Evolutionary conservation across 306 rosid species (phyloP), one percentile per base, ranked within the genome.

Genomic region (Senna siamea): DNA sequence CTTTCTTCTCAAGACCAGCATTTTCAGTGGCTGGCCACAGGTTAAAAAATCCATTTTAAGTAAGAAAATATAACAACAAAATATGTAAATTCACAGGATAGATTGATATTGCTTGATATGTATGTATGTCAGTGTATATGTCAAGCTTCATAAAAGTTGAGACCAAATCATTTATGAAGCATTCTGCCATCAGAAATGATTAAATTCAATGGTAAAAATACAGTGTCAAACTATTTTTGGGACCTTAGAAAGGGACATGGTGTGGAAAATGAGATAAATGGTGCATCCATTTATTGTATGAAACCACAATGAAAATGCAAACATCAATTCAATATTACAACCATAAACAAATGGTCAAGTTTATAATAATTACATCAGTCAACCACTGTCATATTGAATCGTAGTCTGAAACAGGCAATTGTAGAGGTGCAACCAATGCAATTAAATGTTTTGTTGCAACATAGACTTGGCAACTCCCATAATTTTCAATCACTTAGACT

Each of bases 1-100:
- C 78, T 44, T 76, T 84, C 80, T 82, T 86, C 69, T 83, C 82
- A 59, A 28, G 79, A 78, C 72, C 87, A 80, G 62, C 44, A 54
- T 11, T 73, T 44, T 65, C 10, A n/a, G 60, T 23, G 62, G 5
- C 30, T 26, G 30, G 30, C 30, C 30, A 26, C 68, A 26, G 18
- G 68, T 15, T 41, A 38, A 28, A 55, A 54, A 20, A 41, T 30
- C 30, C 58, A 53, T 14, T 71, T 14, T 61, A 73, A 61, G 44
- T 26, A 17, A 13, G 41, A 9, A 55, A 56, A 28, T 11, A 37
- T 51, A 46, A 12, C 22, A 18, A 53, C 6, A 40, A 47, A 15
- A 17, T 14, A n/a, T n/a, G n/a, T n/a, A n/a, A 65, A 34, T 26
- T 4, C 30, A 26, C 30, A 54, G 53, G 65, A 70, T 23, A 20